Percentiles rank a stretch among this genome's conserved stretches.
These are phyloP conservation scores for Orbilia quercus DNA, from an alignment of 2,329 filamentous ascomycete species.

Conservation along the genomic window DNA sequence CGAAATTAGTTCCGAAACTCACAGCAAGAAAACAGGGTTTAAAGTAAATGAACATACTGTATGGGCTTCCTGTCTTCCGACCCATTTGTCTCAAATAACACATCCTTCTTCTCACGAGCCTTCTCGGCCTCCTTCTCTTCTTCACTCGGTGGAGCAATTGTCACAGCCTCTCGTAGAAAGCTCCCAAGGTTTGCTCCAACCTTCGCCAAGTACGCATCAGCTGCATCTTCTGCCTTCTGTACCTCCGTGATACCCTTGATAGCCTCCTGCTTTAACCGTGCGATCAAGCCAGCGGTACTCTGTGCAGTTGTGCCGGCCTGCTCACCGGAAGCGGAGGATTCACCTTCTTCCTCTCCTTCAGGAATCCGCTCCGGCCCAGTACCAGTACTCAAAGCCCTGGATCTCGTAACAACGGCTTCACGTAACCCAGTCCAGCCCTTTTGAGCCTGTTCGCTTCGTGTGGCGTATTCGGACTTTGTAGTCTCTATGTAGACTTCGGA, in stretches of 20 bases:
- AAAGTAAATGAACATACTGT: conserved; percentile 66
- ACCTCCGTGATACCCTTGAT: conserved; percentile 87
- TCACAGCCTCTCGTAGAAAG: conserved; percentile 90
- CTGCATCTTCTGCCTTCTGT: conserved; percentile 91
- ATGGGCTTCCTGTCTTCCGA: conserved; percentile 86
- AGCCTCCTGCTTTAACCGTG: conserved; percentile 79
- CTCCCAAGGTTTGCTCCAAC: conserved; percentile 90
- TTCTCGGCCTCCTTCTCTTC: conserved; percentile 64
- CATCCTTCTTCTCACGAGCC: conserved; percentile 60
- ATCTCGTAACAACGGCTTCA: conserved; percentile 76
- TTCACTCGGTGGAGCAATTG: conserved; percentile 79
- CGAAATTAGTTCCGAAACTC: not conserved
- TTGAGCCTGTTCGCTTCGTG: conserved; percentile 81
- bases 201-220: conserved; percentile 90
- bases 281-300: conserved; percentile 71
- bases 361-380: conserved; percentile 63
- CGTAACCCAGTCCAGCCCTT: conserved; percentile 80
- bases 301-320: conserved; percentile 57
- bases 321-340: conserved; percentile 57
- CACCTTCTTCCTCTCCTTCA: conserved; percentile 63
- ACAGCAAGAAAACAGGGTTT: conserved; percentile 5
- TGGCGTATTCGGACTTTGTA: conserved; percentile 81
- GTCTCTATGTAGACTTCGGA: conserved; percentile 89
- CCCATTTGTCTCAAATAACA: conserved; percentile 95
- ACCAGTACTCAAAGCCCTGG: conserved; percentile 70